Base-by-base conservation (phyloP, 768 basidiomycete genomes). In the Lactarius indigo region DNA sequence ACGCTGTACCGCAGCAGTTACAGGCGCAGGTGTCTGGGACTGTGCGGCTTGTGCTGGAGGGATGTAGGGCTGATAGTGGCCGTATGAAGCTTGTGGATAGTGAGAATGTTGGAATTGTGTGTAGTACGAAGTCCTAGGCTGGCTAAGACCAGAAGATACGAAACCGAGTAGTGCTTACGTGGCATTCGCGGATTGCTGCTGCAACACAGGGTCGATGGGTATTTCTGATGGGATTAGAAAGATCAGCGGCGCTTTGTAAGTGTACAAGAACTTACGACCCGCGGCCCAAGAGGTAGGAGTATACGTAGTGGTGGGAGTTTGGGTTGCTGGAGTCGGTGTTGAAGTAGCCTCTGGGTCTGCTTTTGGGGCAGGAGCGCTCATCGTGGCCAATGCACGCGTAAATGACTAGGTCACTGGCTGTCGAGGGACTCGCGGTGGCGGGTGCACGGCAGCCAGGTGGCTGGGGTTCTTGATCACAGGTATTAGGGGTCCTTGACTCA, bases 51-150 rank as follows among this genome's bases (percentile, higher is more conserved):
- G 70, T 5, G 59, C 56, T 3, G 68, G 68, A 26, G 70, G 68
- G 50, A 70, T 70, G 23, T 71, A 73, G 41, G 68, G 73, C 47
- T 70, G 64, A 42, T 75, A 73, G 42, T 79, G 78, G 42, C 75
- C 80, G 13, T 75, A 74, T 33, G 69, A 72, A 17, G 69, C 61
- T 37, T 74, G 69, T 28, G 72, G 68, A 56, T 73, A 72, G 64
- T 74, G 70, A 15, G 71, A 68, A 50, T 69, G 69, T 20, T 66
- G 72, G 41, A 71, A 73, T 54, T 64, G 64, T 42, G 70, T 62
- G 54, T 73, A 73, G 55, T 73, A 67, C 3, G 65, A 42, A 23
- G 70, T 61, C 56, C 68, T 64, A 64, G 28, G 28, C 18, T 23
- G 62, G 37, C 47, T 66, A n/a, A 67, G 54, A 54, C 59, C 23